Percentiles rank a stretch among this genome's conserved stretches.
Conservation (phyloP, 176 grass and related monocot genomes). For the Carex littledalei region DNA sequence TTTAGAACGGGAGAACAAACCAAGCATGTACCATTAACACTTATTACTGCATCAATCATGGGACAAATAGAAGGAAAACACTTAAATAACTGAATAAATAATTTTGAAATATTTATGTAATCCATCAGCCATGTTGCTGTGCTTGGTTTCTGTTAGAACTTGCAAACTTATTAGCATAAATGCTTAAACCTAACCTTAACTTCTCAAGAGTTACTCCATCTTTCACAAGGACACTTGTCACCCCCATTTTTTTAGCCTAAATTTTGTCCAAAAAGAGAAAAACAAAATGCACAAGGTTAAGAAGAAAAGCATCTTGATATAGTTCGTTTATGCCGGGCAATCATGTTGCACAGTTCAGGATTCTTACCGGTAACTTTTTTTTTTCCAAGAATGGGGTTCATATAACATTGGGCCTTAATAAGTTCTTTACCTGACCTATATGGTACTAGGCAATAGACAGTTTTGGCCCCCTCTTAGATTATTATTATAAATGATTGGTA, state of each 20-base stretch:
- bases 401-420: not conserved
- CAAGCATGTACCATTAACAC: not conserved
- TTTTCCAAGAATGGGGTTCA: not conserved
- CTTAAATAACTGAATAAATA: not conserved
- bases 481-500: not conserved
- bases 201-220: constrained; percentile 37
- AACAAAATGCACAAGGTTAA: constrained; percentile 1
- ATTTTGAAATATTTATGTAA: not conserved
- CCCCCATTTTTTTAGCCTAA: constrained; percentile 29
- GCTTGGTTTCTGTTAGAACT: constrained; percentile 1
- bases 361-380: not conserved
- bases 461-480: not conserved
- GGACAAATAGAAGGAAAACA: not conserved
- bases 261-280: not conserved
- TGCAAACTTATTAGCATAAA: constrained; percentile 20
- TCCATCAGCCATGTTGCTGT: not conserved
- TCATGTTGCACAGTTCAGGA: not conserved
- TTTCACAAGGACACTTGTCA: constrained; percentile 23
- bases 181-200: constrained; percentile 27
- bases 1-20: not conserved
- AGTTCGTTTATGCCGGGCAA: not conserved
- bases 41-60: not conserved
- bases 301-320: not conserved
- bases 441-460: not conserved
- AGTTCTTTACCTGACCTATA: not conserved